Evolutionary conservation across 345 rosid genomes (phyloP).

Genomic region (Brassica nigra): DNA sequence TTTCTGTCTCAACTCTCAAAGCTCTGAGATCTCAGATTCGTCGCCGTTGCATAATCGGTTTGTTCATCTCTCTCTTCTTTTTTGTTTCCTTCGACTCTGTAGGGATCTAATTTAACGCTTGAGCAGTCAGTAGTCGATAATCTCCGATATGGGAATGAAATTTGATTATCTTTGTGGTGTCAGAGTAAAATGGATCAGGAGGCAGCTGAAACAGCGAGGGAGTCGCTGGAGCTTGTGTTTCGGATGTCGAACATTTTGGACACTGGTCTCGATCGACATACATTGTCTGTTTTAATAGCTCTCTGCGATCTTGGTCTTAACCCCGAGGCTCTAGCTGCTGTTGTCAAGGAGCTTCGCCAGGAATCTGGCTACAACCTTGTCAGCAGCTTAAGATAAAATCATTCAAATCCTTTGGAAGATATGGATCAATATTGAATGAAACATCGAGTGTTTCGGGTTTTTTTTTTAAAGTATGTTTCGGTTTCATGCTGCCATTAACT

Average conservation of each 20-base stretch:
- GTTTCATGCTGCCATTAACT: not conserved
- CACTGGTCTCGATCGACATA: conserved; percentile 39
- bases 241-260: conserved; percentile 46
- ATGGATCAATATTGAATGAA: not conserved
- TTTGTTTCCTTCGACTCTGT: not conserved
- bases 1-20: not conserved
- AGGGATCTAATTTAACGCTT: not conserved
- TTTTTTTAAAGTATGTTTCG: not conserved
- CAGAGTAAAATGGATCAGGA: conserved; percentile 36
- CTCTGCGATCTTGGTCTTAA: conserved; percentile 48
- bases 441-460: too few species aligned
- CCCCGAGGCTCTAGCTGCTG: conserved; percentile 47
- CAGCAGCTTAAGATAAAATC: not conserved
- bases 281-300: conserved; percentile 42
- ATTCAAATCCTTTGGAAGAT: not conserved
- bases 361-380: not conserved
- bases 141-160: not conserved
- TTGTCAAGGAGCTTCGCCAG: conserved; percentile 42
- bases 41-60: not conserved
- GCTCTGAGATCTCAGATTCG: not conserved
- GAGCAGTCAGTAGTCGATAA: not conserved
- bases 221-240: conserved; percentile 42
- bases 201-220: conserved; percentile 43
- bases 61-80: not conserved
- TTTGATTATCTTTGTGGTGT: not conserved